Percentiles rank a stretch among this genome's conserved stretches.
phyloP scores from a whole-genome alignment of 257 asterid genomes.

The Sherardia arvensis region DNA sequence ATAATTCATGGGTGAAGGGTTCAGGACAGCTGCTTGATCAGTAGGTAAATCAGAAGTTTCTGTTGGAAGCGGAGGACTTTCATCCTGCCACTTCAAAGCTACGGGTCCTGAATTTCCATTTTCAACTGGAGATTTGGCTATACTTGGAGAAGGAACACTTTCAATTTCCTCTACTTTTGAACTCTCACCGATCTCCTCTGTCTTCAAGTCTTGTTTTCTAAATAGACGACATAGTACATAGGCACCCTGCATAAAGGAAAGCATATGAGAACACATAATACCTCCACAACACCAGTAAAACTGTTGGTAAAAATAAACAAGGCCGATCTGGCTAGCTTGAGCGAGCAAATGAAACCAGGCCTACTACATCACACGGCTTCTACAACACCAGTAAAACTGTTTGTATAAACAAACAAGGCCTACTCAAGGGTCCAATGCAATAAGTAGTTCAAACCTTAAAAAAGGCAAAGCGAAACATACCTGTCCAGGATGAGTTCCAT shows the following conservation, averaged over 20 bases:
- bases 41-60: slow-evolving; percentile 17
- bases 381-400: background rate
- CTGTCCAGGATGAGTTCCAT: slow-evolving; percentile 97
- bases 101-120: slow-evolving; percentile 46
- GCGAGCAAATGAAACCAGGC: too few species aligned
- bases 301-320: too few species aligned
- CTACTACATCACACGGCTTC: too few species aligned
- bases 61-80: slow-evolving; percentile 22
- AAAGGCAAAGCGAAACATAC: slow-evolving; percentile 19
- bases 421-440: too few species aligned
- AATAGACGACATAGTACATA: slow-evolving; percentile 88
- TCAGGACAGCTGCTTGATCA: slow-evolving; percentile 18
- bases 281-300: background rate
- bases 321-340: too few species aligned
- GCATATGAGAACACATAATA: background rate
- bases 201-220: slow-evolving; percentile 57
- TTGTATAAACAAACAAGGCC: too few species aligned
- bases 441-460: too few species aligned
- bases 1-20: slow-evolving; percentile 21
- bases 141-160: slow-evolving; percentile 35
- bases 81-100: slow-evolving; percentile 13
- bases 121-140: slow-evolving; percentile 34
- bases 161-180: slow-evolving; percentile 43
- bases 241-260: slow-evolving; percentile 44
- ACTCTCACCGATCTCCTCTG: slow-evolving; percentile 41